Base-by-base conservation (phyloP, 805 yeast species). In the Saccharomycopsis amapae region DNA sequence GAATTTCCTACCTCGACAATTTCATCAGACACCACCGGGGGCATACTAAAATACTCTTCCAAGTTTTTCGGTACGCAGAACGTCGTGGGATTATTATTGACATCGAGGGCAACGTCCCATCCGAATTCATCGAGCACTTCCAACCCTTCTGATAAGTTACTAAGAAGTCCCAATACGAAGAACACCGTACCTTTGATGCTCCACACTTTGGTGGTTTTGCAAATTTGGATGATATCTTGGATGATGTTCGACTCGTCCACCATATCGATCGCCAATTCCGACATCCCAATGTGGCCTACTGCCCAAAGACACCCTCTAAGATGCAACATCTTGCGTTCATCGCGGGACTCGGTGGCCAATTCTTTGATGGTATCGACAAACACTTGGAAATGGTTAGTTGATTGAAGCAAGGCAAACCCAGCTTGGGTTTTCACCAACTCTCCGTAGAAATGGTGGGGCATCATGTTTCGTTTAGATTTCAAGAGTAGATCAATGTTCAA, bases 241-340 rank as follows among this genome's bases (percentile, higher is more conserved):
- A 77, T 68, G 46, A 77, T 63, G 1, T 74, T 73, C 50, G 63
- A 67, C 28, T 71, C 71, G 49, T 79, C 85, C 31, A 79, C 55
- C 36, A 81, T 63, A 15, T 71, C 66, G 15, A 83, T 78, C 0
- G 97, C 97, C 42, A 72, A 64, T 7, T 73, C 73, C 1, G 87
- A 75, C 1, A 88, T 75, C 1, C 89, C 89, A 25, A 89, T 78
- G 55, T 81, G 79, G 0, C 96, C 97, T 28, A 86, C 69, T 1
- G 94, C 80, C 97, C 97, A 90, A 30, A 90, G 56, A 28, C 82
- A 76, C 9, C 89, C 85, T 57, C 85, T 86, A 22, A 90, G 61
- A 51, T 71, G 72, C 6, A 66, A 28, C 17, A 67, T 49, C 17
- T 63, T 62, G 5, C 69, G 68, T 4, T 64, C 65, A 18, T 64